phyloP scores from a whole-genome alignment of 805 yeast species.

The Trichomonascus vanleenenianus region DNA sequence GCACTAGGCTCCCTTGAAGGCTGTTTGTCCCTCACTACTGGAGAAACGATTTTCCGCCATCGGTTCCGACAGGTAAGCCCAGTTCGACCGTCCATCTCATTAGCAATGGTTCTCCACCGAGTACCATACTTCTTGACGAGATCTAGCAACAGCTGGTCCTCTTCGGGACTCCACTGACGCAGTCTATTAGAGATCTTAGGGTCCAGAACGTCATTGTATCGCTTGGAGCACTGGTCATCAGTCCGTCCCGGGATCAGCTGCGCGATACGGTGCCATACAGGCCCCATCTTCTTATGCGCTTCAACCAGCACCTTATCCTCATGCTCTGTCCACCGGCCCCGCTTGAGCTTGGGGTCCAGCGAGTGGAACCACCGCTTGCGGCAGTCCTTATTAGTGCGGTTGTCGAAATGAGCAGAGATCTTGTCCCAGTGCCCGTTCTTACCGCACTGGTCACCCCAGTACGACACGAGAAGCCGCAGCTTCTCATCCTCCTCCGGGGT shows the following conservation, averaged over 20 bases:
- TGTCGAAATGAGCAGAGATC: conserved; percentile 27
- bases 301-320: conserved; percentile 63
- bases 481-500: conserved; percentile 61
- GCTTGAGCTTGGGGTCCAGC: conserved; percentile 69
- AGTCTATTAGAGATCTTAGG: conserved; percentile 72
- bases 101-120: conserved; percentile 78
- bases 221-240: conserved; percentile 90
- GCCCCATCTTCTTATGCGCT: conserved; percentile 63
- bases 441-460: conserved; percentile 41
- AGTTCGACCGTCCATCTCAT: conserved; percentile 69
- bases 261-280: conserved; percentile 82
- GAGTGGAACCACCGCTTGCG: conserved; percentile 84
- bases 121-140: conserved; percentile 71
- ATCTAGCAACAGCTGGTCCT: conserved; percentile 62
- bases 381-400: conserved; percentile 70
- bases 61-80: conserved; percentile 85
- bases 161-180: conserved; percentile 71
- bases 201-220: conserved; percentile 82
- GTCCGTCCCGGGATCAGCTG: conserved; percentile 73
- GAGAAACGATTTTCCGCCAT: conserved; percentile 73
- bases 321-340: conserved; percentile 79
- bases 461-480: conserved; percentile 35
- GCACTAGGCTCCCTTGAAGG: neutral
- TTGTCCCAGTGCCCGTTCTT: conserved; percentile 36
- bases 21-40: conserved; percentile 22